These are phyloP conservation scores for Amoeboaphelidium protococcarum DNA, from an alignment of 371 early-diverging fungal species.

Conservation along the genomic window DNA sequence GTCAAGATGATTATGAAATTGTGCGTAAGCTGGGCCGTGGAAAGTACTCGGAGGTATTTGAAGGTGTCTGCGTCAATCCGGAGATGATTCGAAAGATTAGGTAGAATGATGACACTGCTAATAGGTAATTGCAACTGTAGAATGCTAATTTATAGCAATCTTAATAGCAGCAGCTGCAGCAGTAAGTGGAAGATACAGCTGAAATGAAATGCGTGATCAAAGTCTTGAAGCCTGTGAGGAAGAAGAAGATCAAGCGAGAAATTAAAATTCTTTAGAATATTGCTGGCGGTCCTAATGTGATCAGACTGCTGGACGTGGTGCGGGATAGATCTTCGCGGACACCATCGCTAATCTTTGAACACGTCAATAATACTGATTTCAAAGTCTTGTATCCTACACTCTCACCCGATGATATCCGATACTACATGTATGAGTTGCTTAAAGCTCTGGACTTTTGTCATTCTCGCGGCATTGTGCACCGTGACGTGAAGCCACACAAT, in stretches of 20 bases:
- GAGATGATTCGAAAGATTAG: too few species aligned
- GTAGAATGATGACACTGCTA: too few species aligned
- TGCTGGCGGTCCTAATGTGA: conserved; percentile 73
- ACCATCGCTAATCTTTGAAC: conserved; percentile 89
- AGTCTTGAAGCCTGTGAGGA: conserved; percentile 95
- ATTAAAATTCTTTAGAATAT: conserved; percentile 93
- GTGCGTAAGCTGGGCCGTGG: conserved; percentile 91
- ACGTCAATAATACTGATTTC: conserved; percentile 62
- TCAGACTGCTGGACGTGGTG: conserved; percentile 81
- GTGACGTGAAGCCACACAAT: conserved; percentile 99
- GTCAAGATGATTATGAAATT: conserved; percentile 89
- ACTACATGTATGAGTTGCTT: conserved; percentile 85
- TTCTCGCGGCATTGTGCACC: conserved; percentile 97
- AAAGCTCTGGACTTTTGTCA: conserved; percentile 96
- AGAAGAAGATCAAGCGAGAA: conserved; percentile 98
- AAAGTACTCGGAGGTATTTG: conserved; percentile 98
- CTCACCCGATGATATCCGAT: conserved; percentile 79
- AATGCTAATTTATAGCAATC: too few species aligned
- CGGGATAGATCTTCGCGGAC: conserved; percentile 82
- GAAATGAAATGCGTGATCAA: conserved; percentile 67
- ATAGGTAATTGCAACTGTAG: too few species aligned
- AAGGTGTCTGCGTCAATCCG: conserved; percentile 50
- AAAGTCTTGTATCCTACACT: conserved; percentile 46
- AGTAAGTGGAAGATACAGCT: too few species aligned
- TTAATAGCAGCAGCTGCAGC: too few species aligned